Base-by-base conservation (phyloP, 108 stramenopile species). In the Fistulifera pelliculosa region DNA sequence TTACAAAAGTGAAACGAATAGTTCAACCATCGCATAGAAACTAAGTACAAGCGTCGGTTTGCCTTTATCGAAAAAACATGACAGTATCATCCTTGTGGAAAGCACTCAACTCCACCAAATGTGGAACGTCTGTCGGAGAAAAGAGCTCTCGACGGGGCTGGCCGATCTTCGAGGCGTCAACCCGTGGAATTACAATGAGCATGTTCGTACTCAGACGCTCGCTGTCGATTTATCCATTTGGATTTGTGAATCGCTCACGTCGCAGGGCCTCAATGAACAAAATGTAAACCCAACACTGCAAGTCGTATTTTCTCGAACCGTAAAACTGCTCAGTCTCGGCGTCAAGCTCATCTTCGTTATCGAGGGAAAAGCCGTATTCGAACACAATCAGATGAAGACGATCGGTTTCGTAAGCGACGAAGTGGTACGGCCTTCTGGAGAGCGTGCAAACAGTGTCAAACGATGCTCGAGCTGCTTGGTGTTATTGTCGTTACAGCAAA, bases 151-250 rank as follows among this genome's bases (percentile, higher is more conserved):
- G 24, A 51, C 62, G 19, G 61, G 41, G 47, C 60, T 56, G 42
- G 52, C 19, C 27, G 41, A 15, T n/a, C 31, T 39, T 40, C n/a
- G 58, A 21, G 35, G 16, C 24, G 43, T 48, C 1, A 66, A 59
- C 62, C 68, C 70, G n/a, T 79, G 77, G 77, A 70, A 64, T 47
- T 23, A 42, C 55, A 56, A 67, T 41, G 25, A n/a, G 49, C 18
- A 0, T 0, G 40, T 22, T 3, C 11, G n/a, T 12, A 18, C 27
- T 14, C 19, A 44, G 27, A 13, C 56, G 3, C 14, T 99, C 2
- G 98, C 98, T 6, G 71, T 99, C 18, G 98, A 99, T 56, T 61
- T 85, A 8, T 87, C 87, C 27, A 96, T 96, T 44, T 96, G 96
- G 96, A 87, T 91, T 25, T 85, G 83, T 38, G 90, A 91, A 57